Percentiles rank a stretch among this genome's conserved stretches.
These are phyloP conservation scores for Claviceps sorghi DNA, from an alignment of 2,329 filamentous ascomycete genomes.

Conservation along the genomic window DNA sequence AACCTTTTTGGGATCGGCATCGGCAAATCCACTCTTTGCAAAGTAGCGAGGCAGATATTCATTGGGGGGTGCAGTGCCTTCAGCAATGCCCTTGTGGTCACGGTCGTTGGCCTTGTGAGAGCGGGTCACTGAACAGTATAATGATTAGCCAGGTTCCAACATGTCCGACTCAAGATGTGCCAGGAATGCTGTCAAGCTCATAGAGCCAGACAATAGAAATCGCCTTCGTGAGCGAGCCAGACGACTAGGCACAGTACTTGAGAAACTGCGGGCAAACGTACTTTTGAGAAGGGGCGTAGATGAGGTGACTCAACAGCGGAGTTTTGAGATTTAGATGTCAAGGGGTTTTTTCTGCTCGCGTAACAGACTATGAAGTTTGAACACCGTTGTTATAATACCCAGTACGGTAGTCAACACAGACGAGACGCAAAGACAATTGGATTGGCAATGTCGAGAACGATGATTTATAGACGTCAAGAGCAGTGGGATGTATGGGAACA, in stretches of 20 bases:
- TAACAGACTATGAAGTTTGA: not conserved
- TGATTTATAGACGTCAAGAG: not conserved
- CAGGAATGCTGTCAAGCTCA: not conserved
- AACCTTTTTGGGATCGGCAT: slow-evolving; percentile 75
- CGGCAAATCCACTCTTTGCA: slow-evolving; percentile 69
- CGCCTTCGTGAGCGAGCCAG: not conserved
- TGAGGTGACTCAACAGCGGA: not conserved
- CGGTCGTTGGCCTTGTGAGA: slow-evolving; percentile 93
- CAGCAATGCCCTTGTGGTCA: slow-evolving; percentile 67
- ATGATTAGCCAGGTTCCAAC: not conserved
- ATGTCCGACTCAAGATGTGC: not conserved
- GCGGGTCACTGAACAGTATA: slow-evolving; percentile 65
- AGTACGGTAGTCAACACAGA: not conserved
- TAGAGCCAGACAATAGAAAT: not conserved
- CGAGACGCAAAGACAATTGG: not conserved
- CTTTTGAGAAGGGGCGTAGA: not conserved
- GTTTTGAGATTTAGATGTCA: not conserved
- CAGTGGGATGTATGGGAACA: not conserved
- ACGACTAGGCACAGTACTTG: too few relatives aligned
- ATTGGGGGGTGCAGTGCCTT: slow-evolving; percentile 53
- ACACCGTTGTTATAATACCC: not conserved
- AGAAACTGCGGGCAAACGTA: not conserved
- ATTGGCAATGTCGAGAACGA: not conserved
- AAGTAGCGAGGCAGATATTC: slow-evolving; percentile 85
- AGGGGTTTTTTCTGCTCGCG: not conserved